Conservation (phyloP, 495 filamentous ascomycete species). For the Tetracladium setigerum region DNA sequence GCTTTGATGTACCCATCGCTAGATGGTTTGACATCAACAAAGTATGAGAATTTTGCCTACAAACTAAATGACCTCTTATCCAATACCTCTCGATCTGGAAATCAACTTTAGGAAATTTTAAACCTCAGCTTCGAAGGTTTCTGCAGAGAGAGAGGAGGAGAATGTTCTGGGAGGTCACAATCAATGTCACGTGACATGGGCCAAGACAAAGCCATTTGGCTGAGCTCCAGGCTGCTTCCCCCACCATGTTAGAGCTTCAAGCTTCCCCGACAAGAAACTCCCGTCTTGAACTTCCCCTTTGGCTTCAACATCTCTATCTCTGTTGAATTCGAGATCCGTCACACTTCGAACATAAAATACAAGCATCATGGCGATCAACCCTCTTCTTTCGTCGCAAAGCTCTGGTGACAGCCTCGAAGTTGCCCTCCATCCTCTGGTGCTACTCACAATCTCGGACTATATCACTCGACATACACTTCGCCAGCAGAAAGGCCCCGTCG, state of each 20-base stretch:
- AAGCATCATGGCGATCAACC: conserved; percentile 21
- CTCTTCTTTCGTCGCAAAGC: conserved; percentile 41
- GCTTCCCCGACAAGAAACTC: not conserved
- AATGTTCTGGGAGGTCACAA: too few species aligned
- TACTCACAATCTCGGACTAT: conserved; percentile 95
- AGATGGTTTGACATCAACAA: too few species aligned
- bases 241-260: conserved; percentile 5
- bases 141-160: too few species aligned
- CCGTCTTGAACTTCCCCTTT: not conserved
- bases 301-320: too few species aligned
- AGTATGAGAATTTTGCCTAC: not conserved
- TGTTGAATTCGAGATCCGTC: too few species aligned
- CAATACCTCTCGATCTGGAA: too few species aligned
- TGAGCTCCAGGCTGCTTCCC: conserved; percentile 3
- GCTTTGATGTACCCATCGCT: too few species aligned
- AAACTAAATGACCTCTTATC: too few species aligned
- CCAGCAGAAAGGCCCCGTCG: conserved; percentile 61
- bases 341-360: not conserved
- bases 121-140: too few species aligned
- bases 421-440: conserved; percentile 85
- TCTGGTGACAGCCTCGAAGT: conserved; percentile 72
- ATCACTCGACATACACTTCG: conserved; percentile 85
- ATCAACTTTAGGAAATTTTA: too few species aligned
- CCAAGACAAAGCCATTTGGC: not conserved
- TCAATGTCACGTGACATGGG: not conserved